phyloP scores from a whole-genome alignment of 768 basidiomycete species.

The Nidularia sp. region DNA sequence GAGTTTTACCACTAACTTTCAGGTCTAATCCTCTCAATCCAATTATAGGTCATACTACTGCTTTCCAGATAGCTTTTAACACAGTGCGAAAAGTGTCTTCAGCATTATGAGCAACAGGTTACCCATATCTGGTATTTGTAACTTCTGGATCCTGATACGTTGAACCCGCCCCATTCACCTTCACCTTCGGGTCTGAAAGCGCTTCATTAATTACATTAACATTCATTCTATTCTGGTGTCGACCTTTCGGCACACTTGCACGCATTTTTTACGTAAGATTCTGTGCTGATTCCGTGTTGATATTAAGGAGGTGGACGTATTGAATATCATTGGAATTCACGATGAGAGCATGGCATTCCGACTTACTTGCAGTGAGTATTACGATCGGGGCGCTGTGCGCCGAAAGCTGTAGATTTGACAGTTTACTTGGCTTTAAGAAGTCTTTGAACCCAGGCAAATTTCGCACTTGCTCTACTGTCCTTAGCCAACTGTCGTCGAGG shows the following conservation, averaged over 20 bases:
- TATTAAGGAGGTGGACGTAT: neutral
- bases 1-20: neutral
- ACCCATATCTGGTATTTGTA: neutral
- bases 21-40: neutral
- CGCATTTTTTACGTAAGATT: neutral
- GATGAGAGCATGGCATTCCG: conserved; percentile 5
- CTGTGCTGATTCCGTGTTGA: neutral
- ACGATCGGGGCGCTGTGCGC: conserved; percentile 2
- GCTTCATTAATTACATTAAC: neutral
- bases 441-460: conserved; percentile 5
- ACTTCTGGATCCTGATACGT: neutral
- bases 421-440: conserved; percentile 3
- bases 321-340: conserved; percentile 3
- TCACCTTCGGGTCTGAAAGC: neutral
- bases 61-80: neutral
- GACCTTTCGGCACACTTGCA: neutral
- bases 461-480: conserved; percentile 1
- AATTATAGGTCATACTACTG: neutral
- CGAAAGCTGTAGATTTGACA: conserved; percentile 1
- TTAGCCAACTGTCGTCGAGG: conserved; percentile 5
- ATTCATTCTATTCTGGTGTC: neutral
- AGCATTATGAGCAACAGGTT: neutral
- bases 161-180: neutral
- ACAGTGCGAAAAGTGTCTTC: neutral
- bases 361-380: conserved; percentile 3